phyloP scores from a whole-genome alignment of 352 stramenopile species.

The Albugo laibachii region DNA sequence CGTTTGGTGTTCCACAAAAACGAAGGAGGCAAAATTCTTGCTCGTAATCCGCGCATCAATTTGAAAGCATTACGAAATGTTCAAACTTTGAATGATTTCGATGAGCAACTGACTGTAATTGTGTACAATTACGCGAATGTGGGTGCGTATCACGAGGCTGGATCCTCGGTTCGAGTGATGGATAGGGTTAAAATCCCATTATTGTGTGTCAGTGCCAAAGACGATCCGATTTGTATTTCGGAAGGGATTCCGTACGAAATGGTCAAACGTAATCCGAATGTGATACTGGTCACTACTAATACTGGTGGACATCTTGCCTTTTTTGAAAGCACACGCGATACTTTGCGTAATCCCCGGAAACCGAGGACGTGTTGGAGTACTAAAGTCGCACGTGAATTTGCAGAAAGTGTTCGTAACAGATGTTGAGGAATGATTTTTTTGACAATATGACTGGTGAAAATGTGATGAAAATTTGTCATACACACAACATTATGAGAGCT shows the following conservation, averaged over 20 bases:
- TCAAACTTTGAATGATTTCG: slow-evolving; percentile 29
- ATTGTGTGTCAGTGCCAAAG: slow-evolving; percentile 26
- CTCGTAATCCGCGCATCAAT: slow-evolving; percentile 19
- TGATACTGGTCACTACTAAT: slow-evolving; percentile 47
- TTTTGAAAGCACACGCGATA: slow-evolving; percentile 16
- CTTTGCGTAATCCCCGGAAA: too few species aligned
- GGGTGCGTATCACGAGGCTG: not conserved
- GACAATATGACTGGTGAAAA: too few species aligned
- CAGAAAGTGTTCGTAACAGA: too few species aligned
- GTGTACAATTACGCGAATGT: slow-evolving; percentile 3
- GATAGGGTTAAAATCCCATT: slow-evolving; percentile 18
- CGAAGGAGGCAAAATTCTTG: slow-evolving; percentile 41
- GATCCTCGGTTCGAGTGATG: slow-evolving; percentile 6
- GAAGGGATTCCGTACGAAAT: slow-evolving; percentile 10
- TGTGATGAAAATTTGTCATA: too few species aligned
- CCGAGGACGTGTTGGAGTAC: too few species aligned
- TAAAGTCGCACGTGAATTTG: too few species aligned
- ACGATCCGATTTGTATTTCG: slow-evolving; percentile 29
- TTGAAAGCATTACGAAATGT: slow-evolving; percentile 16
- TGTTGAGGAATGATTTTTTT: too few species aligned
- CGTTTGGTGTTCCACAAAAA: slow-evolving; percentile 37
- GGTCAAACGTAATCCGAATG: slow-evolving; percentile 22
- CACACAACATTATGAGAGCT: too few species aligned
- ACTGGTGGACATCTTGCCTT: slow-evolving; percentile 47
- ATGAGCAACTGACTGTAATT: slow-evolving; percentile 35